phyloP scores from a whole-genome alignment of 257 asterid genomes.

The Salvia rosmarinus region DNA sequence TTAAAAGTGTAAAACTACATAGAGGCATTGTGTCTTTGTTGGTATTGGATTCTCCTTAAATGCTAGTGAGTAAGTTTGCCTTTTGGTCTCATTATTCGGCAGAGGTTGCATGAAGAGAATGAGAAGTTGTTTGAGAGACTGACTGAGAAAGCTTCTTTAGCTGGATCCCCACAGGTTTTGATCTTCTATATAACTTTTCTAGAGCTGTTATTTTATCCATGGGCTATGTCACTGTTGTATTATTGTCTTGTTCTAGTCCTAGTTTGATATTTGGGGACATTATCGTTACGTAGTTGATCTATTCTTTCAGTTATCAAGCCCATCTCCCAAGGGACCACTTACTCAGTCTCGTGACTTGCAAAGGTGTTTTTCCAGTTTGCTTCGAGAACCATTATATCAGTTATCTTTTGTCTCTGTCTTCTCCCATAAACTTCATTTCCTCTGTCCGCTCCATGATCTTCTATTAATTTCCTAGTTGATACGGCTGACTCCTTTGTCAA shows the following conservation, averaged over 20 bases:
- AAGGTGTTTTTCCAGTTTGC: constrained; percentile 55
- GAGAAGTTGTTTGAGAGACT: constrained; percentile 92
- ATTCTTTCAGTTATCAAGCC: constrained; percentile 66
- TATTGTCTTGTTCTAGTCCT: constrained; percentile 29
- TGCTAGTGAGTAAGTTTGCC: constrained; percentile 18
- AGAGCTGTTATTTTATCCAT: constrained; percentile 22
- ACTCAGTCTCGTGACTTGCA: constrained; percentile 61
- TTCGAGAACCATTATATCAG: constrained; percentile 19
- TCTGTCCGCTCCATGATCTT: constrained; percentile 8
- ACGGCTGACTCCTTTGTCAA: constrained; percentile 2
- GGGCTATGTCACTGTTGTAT: constrained; percentile 29
- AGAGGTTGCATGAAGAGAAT: constrained; percentile 98
- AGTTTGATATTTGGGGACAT: constrained; percentile 28
- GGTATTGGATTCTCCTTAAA: constrained; percentile 16
- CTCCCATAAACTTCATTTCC: constrained; percentile 6
- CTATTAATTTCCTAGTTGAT: not conserved
- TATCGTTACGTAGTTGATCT: constrained; percentile 30
- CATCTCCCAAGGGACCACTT: constrained; percentile 60
- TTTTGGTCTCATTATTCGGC: constrained; percentile 35
- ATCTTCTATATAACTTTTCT: constrained; percentile 22
- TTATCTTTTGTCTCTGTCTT: constrained; percentile 4
- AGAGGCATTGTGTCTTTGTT: constrained; percentile 24
- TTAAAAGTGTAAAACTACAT: not conserved
- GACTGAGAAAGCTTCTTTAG: constrained; percentile 81
- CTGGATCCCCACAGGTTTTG: constrained; percentile 86